phyloP scores from a whole-genome alignment of 257 asterid species.

The Jaltomata sinuosa region DNA sequence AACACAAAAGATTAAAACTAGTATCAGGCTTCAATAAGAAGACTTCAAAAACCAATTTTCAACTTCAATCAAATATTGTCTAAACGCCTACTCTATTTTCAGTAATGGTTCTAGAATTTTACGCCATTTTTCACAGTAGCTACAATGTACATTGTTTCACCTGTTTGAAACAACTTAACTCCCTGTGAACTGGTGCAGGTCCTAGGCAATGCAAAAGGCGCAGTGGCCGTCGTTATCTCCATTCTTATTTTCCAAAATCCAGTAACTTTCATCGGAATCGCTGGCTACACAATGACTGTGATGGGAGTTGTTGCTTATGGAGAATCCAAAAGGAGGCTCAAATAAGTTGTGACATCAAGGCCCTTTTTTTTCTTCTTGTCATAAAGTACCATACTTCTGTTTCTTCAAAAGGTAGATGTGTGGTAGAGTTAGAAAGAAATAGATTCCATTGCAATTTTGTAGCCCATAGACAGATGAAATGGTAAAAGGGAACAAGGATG shows the following conservation, averaged over 20 bases:
- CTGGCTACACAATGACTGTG: slow-evolving; percentile 23
- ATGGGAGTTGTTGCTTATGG: slow-evolving; percentile 26
- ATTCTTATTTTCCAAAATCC: slow-evolving; percentile 25
- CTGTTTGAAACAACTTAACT: background rate
- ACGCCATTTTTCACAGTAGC: background rate
- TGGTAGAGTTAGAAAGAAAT: background rate
- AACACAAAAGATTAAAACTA: background rate
- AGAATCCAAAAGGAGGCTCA: slow-evolving; percentile 23
- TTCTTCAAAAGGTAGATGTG: background rate
- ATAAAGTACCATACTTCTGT: background rate
- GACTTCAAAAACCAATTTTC: background rate
- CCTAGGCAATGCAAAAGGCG: slow-evolving; percentile 30
- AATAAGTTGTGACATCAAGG: background rate
- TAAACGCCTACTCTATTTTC: background rate
- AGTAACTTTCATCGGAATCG: slow-evolving; percentile 21
- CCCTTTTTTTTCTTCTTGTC: background rate
- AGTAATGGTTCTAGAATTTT: background rate
- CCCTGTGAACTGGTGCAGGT: slow-evolving; percentile 7
- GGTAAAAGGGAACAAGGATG: background rate
- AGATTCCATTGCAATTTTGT: background rate
- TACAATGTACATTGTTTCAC: background rate
- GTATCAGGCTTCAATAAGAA: background rate
- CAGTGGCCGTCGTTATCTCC: slow-evolving; percentile 28
- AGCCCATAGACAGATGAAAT: background rate
- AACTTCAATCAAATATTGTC: background rate